Evolutionary conservation across 2,329 filamentous ascomycete genomes (phyloP), one percentile per base, ranked within the genome.

Genomic region (Colletotrichum agaves): DNA sequence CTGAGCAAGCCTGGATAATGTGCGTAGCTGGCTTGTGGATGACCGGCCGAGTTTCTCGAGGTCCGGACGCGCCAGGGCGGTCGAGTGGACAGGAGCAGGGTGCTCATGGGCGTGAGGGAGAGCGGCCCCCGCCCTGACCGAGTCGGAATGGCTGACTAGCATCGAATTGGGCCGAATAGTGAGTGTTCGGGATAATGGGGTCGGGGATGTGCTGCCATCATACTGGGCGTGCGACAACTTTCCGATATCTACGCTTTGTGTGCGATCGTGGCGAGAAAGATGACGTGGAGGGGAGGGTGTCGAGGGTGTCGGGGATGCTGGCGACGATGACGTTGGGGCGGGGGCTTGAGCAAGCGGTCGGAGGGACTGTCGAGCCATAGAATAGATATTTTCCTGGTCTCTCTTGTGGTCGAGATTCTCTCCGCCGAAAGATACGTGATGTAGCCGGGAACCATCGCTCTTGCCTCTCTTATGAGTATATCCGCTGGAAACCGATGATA

Each of bases 1-100:
- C 73, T 95, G 88, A 1, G 93, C 93, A 71, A 97, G 87, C 73
- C 90, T 91, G 6, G 95, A 97, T 41, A 98, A 83, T 0, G 93
- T 94, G 47, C 94, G 90, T 21, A 99, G 86, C 78, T 99, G 93
- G 65, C 91, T 91, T 2, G 96, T 98, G 0, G 95, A 92, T 0
- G 96, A 98, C 73, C 93, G 93, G 65, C 95, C 91, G 17, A 99
- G 84, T 37, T 88, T 90, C 76, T 94, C 88, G 11, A 98, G 84
- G 71, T 98, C 94, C 3, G 93, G 90, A 0, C 87, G 84, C 7
- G 84, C 86, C 15, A 94, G 78, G 3, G 85, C 81, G 12, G 84
- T 74, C 70, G 80, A 75, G 65, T 81, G 72, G 67, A 79, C 75
- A 23, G 80, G 57, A 52, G 79, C 71, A 69, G 77, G 69, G 57